Evolutionary conservation across 768 basidiomycete genomes (phyloP).

Genomic region (Rhodocollybia butyracea): DNA sequence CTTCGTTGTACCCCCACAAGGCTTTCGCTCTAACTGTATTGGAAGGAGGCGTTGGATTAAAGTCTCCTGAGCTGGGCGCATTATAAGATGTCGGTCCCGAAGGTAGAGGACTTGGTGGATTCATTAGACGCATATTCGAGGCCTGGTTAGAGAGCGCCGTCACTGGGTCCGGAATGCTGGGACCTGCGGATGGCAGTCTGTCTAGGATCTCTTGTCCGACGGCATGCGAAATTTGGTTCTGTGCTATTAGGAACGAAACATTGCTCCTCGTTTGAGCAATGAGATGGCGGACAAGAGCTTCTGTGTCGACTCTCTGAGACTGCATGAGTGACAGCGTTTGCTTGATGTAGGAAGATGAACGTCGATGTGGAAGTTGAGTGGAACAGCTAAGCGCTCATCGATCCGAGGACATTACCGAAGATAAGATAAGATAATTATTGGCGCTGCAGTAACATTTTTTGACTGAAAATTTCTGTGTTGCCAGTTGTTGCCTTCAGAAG

Average conservation of each 20-base stretch:
- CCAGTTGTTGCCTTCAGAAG: too few relatives aligned
- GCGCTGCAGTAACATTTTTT: too few relatives aligned
- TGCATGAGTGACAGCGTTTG: background rate
- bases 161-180: conserved; percentile 4
- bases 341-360: background rate
- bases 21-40: conserved; percentile 44
- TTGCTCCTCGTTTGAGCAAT: conserved; percentile 54
- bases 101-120: conserved; percentile 13
- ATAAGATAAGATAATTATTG: too few relatives aligned
- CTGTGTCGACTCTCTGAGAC: background rate
- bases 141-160: conserved; percentile 10
- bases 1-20: conserved; percentile 65
- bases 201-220: conserved; percentile 46
- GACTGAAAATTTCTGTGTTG: too few relatives aligned
- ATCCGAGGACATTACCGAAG: too few relatives aligned
- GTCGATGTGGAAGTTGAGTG: background rate
- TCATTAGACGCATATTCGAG: conserved; percentile 17
- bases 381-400: too few relatives aligned
- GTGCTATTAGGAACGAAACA: conserved; percentile 53
- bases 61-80: background rate
- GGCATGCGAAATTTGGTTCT: conserved; percentile 47
- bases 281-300: conserved; percentile 56
- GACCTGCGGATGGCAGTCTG: background rate
- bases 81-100: conserved; percentile 10
- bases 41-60: conserved; percentile 14